Base-by-base conservation (phyloP, 2,329 filamentous ascomycete species). In the Hypoxylon sp. region DNA sequence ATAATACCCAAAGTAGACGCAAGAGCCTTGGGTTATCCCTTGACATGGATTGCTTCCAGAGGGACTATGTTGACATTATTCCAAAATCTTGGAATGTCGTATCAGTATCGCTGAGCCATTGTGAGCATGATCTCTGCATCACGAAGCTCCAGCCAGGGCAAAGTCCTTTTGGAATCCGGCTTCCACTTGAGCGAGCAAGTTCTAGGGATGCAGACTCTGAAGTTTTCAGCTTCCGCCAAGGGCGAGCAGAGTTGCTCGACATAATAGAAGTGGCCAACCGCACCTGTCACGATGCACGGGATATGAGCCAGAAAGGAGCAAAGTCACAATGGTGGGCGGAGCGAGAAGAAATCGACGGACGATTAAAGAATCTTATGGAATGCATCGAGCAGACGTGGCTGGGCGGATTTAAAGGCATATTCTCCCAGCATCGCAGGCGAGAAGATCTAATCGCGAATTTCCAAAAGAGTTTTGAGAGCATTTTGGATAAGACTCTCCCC, bases 301-400 rank as follows among this genome's bases (percentile, higher is more conserved):
- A 94, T 69, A 91, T 94, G 78, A 90, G 86, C 7, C 87, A 88
- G 51, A 93, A 92, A 77, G 91, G 90, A 37, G 90, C 92, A 29
- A 94, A 93, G 78, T 88, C 88, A 42, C 90, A 90, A 51, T 99
- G 96, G 96, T 99, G 96, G 94, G 88, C 87, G 3, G 92, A 94
- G 76, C 89, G 97, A 13, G 91, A 96, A 79, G 87, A 87, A 2
- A 84, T 99, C 15, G 96, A 99, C 76, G 82, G 82, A 32, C 89
- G 93, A 8, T 85, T 99, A 24, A 90, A 89, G 68, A 90, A 92
- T 55, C 86, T 99, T 8, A 84, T 99, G 1, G 85, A 90, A 59
- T 97, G 93, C 66, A 92, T 99, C 42, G 95, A 99, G 79, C 91
- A 92, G 68, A 90, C 96, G 21, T 99, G 96, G 96, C 88, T 99